phyloP scores from a whole-genome alignment of 305 asterid genomes.

The Salvia sclarea region DNA sequence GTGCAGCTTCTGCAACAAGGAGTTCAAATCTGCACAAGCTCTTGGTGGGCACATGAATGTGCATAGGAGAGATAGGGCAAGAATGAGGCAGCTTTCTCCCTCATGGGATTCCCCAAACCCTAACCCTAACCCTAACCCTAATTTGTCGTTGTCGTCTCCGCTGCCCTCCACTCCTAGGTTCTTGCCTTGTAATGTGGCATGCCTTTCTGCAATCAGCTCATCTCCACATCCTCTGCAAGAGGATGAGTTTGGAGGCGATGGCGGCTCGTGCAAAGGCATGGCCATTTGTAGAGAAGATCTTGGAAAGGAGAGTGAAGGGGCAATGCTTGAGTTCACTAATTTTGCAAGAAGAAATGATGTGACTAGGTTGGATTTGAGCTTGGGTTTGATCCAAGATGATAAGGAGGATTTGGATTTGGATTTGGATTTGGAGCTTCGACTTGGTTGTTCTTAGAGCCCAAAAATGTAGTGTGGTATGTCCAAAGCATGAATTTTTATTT shows the following conservation, averaged over 20 bases:
- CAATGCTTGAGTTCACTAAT: slow-evolving; percentile 21
- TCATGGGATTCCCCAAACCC: slow-evolving; percentile 40
- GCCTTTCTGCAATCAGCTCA: slow-evolving; percentile 17
- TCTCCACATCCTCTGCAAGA: slow-evolving; percentile 14
- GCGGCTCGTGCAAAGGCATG: not conserved
- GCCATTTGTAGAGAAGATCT: slow-evolving; percentile 2
- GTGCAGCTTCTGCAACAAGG: slow-evolving; percentile 70
- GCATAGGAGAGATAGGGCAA: slow-evolving; percentile 64
- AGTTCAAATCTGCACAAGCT: slow-evolving; percentile 70
- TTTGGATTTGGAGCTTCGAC: slow-evolving; percentile 78
- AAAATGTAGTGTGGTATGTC: slow-evolving; percentile 4
- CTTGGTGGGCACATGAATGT: slow-evolving; percentile 74
- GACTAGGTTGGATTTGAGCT: slow-evolving; percentile 46
- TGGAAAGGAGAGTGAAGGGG: slow-evolving; percentile 33
- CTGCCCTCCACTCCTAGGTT: slow-evolving; percentile 26
- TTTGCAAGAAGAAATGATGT: slow-evolving; percentile 36
- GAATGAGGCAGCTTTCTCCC: slow-evolving; percentile 52
- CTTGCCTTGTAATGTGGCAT: slow-evolving; percentile 25
- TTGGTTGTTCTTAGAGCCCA: slow-evolving; percentile 43
- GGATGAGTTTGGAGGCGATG: slow-evolving; percentile 17
- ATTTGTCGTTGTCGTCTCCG: slow-evolving; percentile 1
- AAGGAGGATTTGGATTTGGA: slow-evolving; percentile 50
- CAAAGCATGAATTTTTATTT: not conserved
- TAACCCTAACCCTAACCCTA: slow-evolving; percentile 38
- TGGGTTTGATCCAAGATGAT: too few species aligned